A percentile compares a stretch with the other conserved stretches of the same genome.
Evolutionary conservation across 306 rosid species (phyloP).

Genomic region (Leucaena leucocephala): DNA sequence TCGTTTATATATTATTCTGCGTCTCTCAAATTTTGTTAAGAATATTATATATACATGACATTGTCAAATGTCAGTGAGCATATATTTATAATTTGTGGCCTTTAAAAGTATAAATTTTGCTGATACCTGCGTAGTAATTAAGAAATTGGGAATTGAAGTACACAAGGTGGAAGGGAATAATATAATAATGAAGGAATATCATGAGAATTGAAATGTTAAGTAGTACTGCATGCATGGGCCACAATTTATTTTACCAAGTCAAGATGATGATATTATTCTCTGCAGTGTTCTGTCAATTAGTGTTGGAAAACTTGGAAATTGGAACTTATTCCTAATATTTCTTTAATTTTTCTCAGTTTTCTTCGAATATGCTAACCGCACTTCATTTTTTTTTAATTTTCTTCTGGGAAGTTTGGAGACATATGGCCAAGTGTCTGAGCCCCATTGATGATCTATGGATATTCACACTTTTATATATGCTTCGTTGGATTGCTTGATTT

Average conservation of each 20-base stretch:
- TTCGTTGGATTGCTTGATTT: neutral
- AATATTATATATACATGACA: neutral
- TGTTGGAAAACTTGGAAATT: conserved; percentile 1
- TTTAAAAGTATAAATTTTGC: neutral
- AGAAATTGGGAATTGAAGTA: neutral
- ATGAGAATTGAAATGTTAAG: neutral
- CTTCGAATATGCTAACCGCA: neutral
- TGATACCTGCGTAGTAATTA: neutral
- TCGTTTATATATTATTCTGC: neutral
- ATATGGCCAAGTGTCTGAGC: neutral
- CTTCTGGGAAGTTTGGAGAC: neutral
- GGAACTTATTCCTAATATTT: conserved; percentile 12
- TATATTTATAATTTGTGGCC: neutral
- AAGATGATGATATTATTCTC: conserved; percentile 7
- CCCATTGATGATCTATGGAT: neutral
- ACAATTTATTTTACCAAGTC: conserved; percentile 11
- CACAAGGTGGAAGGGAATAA: neutral
- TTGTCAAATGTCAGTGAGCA: neutral
- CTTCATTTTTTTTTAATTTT: neutral
- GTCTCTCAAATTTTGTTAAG: neutral
- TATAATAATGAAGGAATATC: neutral
- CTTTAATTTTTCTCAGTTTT: conserved; percentile 2
- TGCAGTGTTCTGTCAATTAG: neutral
- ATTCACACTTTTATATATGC: neutral
- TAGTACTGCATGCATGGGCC: neutral